phyloP scores from a whole-genome alignment of 2,329 filamentous ascomycete genomes.

The Neofusicoccum parvum region DNA sequence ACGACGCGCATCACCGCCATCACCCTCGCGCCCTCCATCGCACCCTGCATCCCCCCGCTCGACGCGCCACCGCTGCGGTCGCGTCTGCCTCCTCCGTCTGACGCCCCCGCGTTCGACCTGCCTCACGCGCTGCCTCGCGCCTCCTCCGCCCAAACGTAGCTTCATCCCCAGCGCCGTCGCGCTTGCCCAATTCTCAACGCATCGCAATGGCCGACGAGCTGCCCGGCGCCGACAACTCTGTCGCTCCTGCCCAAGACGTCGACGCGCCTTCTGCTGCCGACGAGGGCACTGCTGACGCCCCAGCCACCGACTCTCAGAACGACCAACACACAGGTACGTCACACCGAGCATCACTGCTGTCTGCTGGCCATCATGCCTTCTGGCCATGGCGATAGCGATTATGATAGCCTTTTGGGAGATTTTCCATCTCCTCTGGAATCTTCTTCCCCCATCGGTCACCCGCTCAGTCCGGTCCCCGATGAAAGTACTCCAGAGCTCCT shows the following conservation, averaged over 20 bases:
- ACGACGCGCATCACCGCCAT: slow-evolving; percentile 21
- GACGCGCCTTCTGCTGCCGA: slow-evolving; percentile 19
- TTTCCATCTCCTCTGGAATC: too few species aligned
- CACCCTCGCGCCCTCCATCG: slow-evolving; percentile 11
- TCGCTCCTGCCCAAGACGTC: slow-evolving; percentile 29
- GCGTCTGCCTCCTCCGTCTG: not conserved
- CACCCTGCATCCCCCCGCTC: not conserved
- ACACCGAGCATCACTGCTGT: not conserved
- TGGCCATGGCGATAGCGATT: not conserved
- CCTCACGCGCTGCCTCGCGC: slow-evolving; percentile 5
- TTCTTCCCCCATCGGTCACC: too few species aligned
- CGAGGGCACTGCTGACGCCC: slow-evolving; percentile 8
- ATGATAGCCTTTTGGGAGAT: too few species aligned
- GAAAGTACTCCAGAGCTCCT: too few species aligned
- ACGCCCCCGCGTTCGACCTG: not conserved
- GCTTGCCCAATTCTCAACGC: slow-evolving; percentile 22
- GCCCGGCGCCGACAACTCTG: slow-evolving; percentile 29
- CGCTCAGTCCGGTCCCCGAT: too few species aligned
- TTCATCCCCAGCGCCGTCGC: slow-evolving; percentile 29
- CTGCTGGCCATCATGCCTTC: not conserved
- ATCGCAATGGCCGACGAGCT: slow-evolving; percentile 39
- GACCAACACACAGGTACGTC: slow-evolving; percentile 19
- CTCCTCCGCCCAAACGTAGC: slow-evolving; percentile 22
- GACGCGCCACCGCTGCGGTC: slow-evolving; percentile 3
- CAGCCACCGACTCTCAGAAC: slow-evolving; percentile 9